Base-by-base conservation (phyloP, 176 grass and related monocot genomes). In the Cymbopogon citratus region DNA sequence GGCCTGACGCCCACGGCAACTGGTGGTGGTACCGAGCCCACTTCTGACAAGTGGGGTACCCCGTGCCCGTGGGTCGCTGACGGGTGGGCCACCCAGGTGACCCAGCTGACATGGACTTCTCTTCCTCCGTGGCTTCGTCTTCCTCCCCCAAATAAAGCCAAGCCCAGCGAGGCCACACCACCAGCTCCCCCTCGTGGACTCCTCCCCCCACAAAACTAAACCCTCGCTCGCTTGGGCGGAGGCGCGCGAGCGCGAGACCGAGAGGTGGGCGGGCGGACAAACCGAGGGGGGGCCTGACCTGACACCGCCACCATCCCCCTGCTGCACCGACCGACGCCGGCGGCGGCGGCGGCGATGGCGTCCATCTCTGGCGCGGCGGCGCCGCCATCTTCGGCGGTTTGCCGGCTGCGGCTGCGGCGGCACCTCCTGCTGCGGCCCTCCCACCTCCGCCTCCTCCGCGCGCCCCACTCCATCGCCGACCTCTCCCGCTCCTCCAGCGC, bases 401-500 rank as follows among this genome's bases (percentile, higher is more conserved):
- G 88, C 77, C 73, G 83, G 19, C 66, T 84, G n/a, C 80, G 65
- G 9, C 77, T 89, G 11, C 75, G 71, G 29, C 33, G 60, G 59
- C 84, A 84, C 2, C 84, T 84, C 43, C 85, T 78, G 52, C 49
- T 73, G 35, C 86, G 73, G 44, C 84, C 65, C 9, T 70, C 77
- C 81, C 81, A 85, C 85, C 91, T 86, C 83, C 80, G 80, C 80
- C 87, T 95, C 80, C 87, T 95, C 89, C 91, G 77, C 48, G 87
- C 83, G 56, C 88, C 69, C 36, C 87, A 91, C 29, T 99, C 97
- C 69, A 89, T 93, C 73, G 83, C 91, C 12, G 91, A 93, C 90
- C 69, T 93, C 34, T 85, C 91, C 63, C 87, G 73, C 71, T 99
- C 92, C 29, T 33, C 31, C 31, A 77, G 76, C 29, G 61, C 85